Percentiles rank a stretch among this genome's conserved stretches.
Evolutionary conservation across 345 rosid species (phyloP).

Genomic region (Citrus australasica): DNA sequence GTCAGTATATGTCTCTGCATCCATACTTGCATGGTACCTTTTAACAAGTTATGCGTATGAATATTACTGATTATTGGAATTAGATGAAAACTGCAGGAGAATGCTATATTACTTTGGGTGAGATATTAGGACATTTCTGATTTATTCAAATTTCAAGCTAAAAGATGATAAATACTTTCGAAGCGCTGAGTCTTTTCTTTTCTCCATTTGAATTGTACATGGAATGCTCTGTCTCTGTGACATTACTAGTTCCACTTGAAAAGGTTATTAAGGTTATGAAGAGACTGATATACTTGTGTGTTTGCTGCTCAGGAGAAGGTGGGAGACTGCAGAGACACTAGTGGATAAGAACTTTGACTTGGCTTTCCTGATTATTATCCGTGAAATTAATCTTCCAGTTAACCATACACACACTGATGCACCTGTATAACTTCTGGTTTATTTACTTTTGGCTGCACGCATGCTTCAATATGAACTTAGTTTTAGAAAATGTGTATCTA

Average conservation of each 20-base stretch:
- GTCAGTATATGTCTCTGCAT: no score
- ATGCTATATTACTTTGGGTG: background rate
- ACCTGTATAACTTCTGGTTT: background rate
- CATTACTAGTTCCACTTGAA: background rate
- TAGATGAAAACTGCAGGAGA: background rate
- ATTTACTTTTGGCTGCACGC: background rate
- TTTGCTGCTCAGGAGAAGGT: slow-evolving; percentile 66
- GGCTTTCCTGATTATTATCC: slow-evolving; percentile 72
- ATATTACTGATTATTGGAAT: no score
- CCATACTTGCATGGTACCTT: no score
- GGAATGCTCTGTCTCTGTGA: background rate
- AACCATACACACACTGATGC: background rate
- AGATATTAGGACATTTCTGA: background rate
- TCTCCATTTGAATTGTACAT: background rate
- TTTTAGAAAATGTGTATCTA: no score
- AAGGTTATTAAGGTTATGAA: background rate
- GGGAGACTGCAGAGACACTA: slow-evolving; percentile 79
- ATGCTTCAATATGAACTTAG: background rate
- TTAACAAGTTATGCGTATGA: no score
- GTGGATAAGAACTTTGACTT: slow-evolving; percentile 90
- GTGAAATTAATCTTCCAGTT: slow-evolving; percentile 89
- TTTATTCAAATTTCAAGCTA: no score
- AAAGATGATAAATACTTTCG: no score
- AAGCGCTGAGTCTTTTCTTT: background rate
- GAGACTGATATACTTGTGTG: slow-evolving; percentile 18